These are phyloP conservation scores for Linum lewisii DNA, from an alignment of 345 rosid genomes.

Conservation along the genomic window DNA sequence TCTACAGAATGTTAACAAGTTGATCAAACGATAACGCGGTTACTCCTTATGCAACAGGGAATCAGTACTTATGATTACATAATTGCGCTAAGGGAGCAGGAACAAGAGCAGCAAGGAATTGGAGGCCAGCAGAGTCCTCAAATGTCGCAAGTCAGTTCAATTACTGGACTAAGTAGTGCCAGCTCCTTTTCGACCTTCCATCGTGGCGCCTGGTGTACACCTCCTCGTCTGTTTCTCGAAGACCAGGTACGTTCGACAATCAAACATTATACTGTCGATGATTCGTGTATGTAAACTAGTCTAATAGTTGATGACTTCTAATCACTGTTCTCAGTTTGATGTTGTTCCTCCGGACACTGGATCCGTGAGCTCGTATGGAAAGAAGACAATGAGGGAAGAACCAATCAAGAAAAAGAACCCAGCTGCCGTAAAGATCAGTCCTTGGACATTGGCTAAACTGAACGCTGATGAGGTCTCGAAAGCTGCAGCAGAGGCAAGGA, in stretches of 20 bases:
- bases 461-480: conserved; percentile 89
- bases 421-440: conserved; percentile 73
- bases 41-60: conserved; percentile 43
- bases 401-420: conserved; percentile 62
- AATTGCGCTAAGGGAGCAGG: conserved; percentile 93
- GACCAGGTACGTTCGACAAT: conserved; percentile 58
- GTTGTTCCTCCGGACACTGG: conserved; percentile 97
- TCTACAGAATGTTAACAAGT: too few species aligned
- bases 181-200: conserved; percentile 92
- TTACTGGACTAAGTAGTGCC: conserved; percentile 93
- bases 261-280: not conserved
- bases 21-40: too few species aligned
- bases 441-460: conserved; percentile 87
- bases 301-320: conserved; percentile 1
- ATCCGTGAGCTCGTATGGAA: conserved; percentile 90
- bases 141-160: conserved; percentile 92
- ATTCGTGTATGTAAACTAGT: conserved; percentile 4
- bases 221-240: conserved; percentile 86
- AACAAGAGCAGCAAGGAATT: conserved; percentile 81
- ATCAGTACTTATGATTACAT: conserved; percentile 97
- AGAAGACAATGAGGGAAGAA: conserved; percentile 52
- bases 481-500: conserved; percentile 96
- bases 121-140: conserved; percentile 92
- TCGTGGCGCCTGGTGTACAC: conserved; percentile 98
- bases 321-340: conserved; percentile 52